phyloP scores from a whole-genome alignment of 768 basidiomycete genomes.

The Leccinellum albellum region DNA sequence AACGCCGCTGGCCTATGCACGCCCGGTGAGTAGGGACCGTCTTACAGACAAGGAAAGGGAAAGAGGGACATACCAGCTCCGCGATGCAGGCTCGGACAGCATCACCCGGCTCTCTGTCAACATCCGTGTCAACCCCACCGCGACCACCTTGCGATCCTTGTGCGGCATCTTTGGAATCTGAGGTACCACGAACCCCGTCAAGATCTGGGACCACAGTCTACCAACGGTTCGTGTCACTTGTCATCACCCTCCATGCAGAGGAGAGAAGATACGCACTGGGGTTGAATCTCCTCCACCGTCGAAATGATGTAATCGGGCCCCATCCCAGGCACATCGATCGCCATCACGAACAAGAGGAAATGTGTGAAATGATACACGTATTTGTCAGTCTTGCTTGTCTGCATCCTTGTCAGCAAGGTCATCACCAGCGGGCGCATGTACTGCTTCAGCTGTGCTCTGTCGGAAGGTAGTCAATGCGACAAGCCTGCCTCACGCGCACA shows the following conservation, averaged over 20 bases:
- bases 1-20: conserved; percentile 62
- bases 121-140: conserved; percentile 74
- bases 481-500: background rate
- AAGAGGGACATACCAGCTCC: conserved; percentile 53
- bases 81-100: conserved; percentile 58
- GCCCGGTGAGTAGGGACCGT: background rate
- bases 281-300: conserved; percentile 81
- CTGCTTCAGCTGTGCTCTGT: conserved; percentile 59
- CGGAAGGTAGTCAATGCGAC: background rate
- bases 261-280: conserved; percentile 46
- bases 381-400: conserved; percentile 84
- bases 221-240: background rate
- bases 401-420: conserved; percentile 80
- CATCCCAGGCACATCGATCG: conserved; percentile 68
- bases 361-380: conserved; percentile 79
- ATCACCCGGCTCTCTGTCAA: conserved; percentile 72
- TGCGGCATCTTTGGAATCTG: conserved; percentile 76
- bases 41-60: background rate
- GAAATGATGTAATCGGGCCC: conserved; percentile 76
- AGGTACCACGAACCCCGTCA: conserved; percentile 72
- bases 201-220: conserved; percentile 77
- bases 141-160: conserved; percentile 82
- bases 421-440: conserved; percentile 75
- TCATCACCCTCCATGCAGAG: background rate
- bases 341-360: conserved; percentile 74